phyloP scores from a whole-genome alignment of 2,329 filamentous ascomycete species.

The Sporothrix sp. region DNA sequence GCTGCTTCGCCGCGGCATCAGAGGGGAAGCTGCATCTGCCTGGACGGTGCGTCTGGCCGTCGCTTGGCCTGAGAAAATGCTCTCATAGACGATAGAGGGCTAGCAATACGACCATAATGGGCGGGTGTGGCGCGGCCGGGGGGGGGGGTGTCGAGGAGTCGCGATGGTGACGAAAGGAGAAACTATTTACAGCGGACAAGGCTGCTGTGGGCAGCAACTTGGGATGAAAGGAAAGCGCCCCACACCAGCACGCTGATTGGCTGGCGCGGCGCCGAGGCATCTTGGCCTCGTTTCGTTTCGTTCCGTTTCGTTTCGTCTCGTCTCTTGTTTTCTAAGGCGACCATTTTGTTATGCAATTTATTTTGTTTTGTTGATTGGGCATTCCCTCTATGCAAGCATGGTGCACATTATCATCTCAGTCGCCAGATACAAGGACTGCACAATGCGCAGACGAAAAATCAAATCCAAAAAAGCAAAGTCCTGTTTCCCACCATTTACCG shows the following conservation, averaged over 20 bases:
- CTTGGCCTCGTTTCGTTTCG: not conserved
- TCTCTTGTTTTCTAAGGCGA: not conserved
- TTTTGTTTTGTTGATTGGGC: not conserved
- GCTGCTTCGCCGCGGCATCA: not conserved
- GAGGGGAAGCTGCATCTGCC: conserved; percentile 3
- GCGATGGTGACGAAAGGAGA: not conserved
- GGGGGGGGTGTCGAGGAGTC: not conserved
- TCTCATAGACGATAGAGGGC: not conserved
- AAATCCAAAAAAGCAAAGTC: not conserved
- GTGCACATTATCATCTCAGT: conserved; percentile 6
- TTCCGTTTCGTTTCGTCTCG: not conserved
- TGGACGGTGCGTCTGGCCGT: not conserved
- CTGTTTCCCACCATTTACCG: too few relatives aligned
- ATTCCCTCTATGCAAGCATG: not conserved
- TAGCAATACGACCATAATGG: not conserved
- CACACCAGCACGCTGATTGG: conserved; percentile 7
- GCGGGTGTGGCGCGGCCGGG: not conserved
- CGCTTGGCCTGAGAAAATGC: conserved; percentile 2
- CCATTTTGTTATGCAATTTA: not conserved
- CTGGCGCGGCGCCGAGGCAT: too few relatives aligned
- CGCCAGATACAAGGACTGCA: not conserved
- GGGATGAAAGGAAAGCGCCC: not conserved
- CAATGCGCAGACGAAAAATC: not conserved
- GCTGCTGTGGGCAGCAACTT: conserved; percentile 3
- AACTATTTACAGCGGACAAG: conserved; percentile 5